Evolutionary conservation across 1,139 yeast species (phyloP).

Genomic region (Saccharomyces hybrid): DNA sequence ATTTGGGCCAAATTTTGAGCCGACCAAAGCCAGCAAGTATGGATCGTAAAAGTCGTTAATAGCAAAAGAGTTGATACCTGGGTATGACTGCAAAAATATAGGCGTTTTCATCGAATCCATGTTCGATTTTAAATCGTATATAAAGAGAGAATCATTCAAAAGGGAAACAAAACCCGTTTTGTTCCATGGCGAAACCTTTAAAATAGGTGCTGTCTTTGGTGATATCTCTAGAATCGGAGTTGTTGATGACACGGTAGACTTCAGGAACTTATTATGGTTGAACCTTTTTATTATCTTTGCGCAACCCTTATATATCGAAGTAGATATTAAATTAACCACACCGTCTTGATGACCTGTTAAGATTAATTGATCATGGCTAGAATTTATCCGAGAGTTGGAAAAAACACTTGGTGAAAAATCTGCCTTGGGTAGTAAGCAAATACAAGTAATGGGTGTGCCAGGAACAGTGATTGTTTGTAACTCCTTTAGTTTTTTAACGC

Average conservation of each 20-base stretch:
- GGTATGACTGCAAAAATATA: slow-evolving; percentile 20
- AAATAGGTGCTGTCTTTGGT: slow-evolving; percentile 17
- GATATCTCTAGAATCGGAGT: slow-evolving; percentile 2
- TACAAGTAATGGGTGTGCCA: slow-evolving; percentile 18
- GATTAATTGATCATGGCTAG: slow-evolving; percentile 16
- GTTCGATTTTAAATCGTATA: slow-evolving; percentile 20
- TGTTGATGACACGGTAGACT: slow-evolving; percentile 6
- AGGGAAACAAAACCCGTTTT: slow-evolving; percentile 20
- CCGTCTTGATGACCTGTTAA: slow-evolving; percentile 29
- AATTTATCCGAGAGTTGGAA: slow-evolving; percentile 7
- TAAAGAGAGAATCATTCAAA: slow-evolving; percentile 26
- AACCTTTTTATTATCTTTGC: slow-evolving; percentile 25
- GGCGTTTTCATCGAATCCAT: slow-evolving; percentile 13
- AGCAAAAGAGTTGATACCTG: slow-evolving; percentile 22
- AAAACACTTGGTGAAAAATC: slow-evolving; percentile 1
- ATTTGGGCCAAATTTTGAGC: slow-evolving; percentile 21
- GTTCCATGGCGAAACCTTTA: slow-evolving; percentile 18
- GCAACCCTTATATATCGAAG: slow-evolving; percentile 17
- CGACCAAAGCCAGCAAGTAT: slow-evolving; percentile 20
- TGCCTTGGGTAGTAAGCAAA: slow-evolving; percentile 11
- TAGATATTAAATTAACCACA: slow-evolving; percentile 23
- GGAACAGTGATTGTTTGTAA: slow-evolving; percentile 26
- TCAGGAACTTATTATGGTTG: slow-evolving; percentile 24
- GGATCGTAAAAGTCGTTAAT: slow-evolving; percentile 14
- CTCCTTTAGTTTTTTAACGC: slow-evolving; percentile 13